Base-by-base conservation (phyloP, 441 rosid species). In the Gossypium gossypioides region DNA sequence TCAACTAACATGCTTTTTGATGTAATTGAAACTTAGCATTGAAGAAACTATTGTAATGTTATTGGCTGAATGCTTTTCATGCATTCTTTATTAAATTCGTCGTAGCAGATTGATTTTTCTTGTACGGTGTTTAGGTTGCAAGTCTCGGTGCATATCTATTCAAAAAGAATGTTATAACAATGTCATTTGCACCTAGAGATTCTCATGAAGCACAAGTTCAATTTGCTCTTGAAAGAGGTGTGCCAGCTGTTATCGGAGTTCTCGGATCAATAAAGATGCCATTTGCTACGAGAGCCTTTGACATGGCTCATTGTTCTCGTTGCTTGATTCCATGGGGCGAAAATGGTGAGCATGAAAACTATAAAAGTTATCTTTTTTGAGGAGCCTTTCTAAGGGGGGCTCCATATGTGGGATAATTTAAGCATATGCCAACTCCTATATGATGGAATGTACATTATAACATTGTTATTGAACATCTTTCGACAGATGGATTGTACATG, bases 281-380 rank as follows among this genome's bases (percentile, higher is more conserved):
- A 25, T 81, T 78, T 66, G 79, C 88, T 19, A 27, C 88, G 24
- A 79, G 88, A 71, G 79, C 83, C 32, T 85, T 83, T 64, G 85
- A 85, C 73, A 81, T 83, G 85, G 86, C 82, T 55, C 88, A 85
- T 52, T 85, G 86, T 73, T 83, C 88, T 68, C 81, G 81, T 2
- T 85, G 85, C 71, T 81, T 81, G 76, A 78, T 84, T 72, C 86
- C 80, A 1, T 81, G 81, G 86, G 74, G 73, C 42, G 73, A 71
- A 58, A 83, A 81, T 72, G 82, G 88, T 85, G 75, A 73, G 81
- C 25, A 40, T 52, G 71, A 32, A 55, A 59, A 21, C 24, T 71
- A 32, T 24, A 67, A 67, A 50, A 51, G 42, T 37, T 1, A 37
- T 37, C 42, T 19, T 68, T 63, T 4, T 25, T 42, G 48, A 21